Percentiles rank a stretch among this genome's conserved stretches.
Evolutionary conservation across 1,284 basidiomycete species (phyloP).

Genomic region (Irpex rosettiformis): DNA sequence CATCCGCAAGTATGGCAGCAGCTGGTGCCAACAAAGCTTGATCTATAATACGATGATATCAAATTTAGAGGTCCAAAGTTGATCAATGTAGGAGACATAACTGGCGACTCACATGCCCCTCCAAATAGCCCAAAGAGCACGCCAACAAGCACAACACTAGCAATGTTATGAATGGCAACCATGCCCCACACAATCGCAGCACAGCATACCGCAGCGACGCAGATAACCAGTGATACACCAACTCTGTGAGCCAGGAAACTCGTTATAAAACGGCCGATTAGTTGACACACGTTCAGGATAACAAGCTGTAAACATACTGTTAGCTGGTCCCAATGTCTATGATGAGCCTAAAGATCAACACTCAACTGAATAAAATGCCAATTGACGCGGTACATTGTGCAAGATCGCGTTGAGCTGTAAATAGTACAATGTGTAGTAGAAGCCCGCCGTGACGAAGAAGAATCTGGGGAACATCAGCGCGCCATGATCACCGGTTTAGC

Average conservation of each 20-base stretch:
- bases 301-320: slow-evolving; percentile 21
- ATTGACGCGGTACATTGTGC: slow-evolving; percentile 35
- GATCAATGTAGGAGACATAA: background rate
- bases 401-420: slow-evolving; percentile 47
- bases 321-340: background rate
- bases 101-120: slow-evolving; percentile 38
- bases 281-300: slow-evolving; percentile 45
- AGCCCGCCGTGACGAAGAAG: slow-evolving; percentile 15
- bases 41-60: slow-evolving; percentile 29
- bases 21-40: slow-evolving; percentile 47
- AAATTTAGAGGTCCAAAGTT: no score
- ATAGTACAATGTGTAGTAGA: slow-evolving; percentile 43
- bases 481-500: background rate
- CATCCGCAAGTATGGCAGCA: slow-evolving; percentile 38
- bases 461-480: background rate
- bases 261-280: slow-evolving; percentile 45
- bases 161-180: slow-evolving; percentile 35
- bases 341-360: slow-evolving; percentile 1
- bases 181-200: slow-evolving; percentile 40
- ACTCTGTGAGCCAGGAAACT: slow-evolving; percentile 45
- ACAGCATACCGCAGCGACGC: slow-evolving; percentile 37
- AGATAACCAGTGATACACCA: slow-evolving; percentile 32
- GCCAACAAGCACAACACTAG: slow-evolving; percentile 38
- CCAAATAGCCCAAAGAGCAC: slow-evolving; percentile 49
- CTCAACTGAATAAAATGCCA: slow-evolving; percentile 49